These are phyloP conservation scores for Ampelomyces quisqualis DNA, from an alignment of 2,329 filamentous ascomycete species.

Conservation along the genomic window DNA sequence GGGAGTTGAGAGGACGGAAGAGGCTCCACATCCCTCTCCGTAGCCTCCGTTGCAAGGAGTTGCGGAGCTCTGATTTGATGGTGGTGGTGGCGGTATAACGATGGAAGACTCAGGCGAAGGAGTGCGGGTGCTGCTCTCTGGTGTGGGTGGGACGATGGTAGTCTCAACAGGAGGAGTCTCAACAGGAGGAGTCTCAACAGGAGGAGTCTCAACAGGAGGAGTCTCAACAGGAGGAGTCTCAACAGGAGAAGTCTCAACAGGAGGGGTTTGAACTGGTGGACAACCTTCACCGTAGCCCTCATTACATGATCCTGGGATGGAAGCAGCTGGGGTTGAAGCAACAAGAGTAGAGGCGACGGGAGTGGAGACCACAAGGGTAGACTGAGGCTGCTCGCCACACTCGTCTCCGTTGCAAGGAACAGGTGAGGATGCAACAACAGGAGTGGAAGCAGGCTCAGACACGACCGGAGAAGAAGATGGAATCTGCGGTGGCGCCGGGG, in stretches of 20 bases:
- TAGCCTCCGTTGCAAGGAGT: slow-evolving; percentile 15
- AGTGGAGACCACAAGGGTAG: slow-evolving; percentile 1
- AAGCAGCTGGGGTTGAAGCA: neutral
- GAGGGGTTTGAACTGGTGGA: slow-evolving; percentile 8
- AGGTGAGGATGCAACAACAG: slow-evolving; percentile 10
- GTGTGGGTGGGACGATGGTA: slow-evolving; percentile 8
- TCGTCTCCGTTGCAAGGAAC: slow-evolving; percentile 9
- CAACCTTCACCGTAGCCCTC: slow-evolving; percentile 2
- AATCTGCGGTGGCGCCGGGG: slow-evolving; percentile 18
- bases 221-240: neutral
- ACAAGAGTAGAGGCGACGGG: neutral
- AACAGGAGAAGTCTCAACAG: slow-evolving; percentile 9
- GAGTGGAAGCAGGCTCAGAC: slow-evolving; percentile 9
- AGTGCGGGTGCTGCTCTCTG: slow-evolving; percentile 9
- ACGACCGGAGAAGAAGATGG: slow-evolving; percentile 15
- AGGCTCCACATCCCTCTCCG: slow-evolving; percentile 18
- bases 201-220: slow-evolving; percentile 6
- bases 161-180: slow-evolving; percentile 10
- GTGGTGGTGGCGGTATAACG: slow-evolving; percentile 8
- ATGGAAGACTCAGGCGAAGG: slow-evolving; percentile 8
- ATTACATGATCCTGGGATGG: slow-evolving; percentile 2
- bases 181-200: slow-evolving; percentile 12
- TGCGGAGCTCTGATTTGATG: slow-evolving; percentile 7
- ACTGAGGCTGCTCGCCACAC: slow-evolving; percentile 8
- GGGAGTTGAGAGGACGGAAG: slow-evolving; percentile 9